A percentile compares a stretch with the other conserved stretches of the same genome.
These are phyloP conservation scores for Gossypium aridum DNA, from an alignment of 441 rosid genomes.

Conservation along the genomic window DNA sequence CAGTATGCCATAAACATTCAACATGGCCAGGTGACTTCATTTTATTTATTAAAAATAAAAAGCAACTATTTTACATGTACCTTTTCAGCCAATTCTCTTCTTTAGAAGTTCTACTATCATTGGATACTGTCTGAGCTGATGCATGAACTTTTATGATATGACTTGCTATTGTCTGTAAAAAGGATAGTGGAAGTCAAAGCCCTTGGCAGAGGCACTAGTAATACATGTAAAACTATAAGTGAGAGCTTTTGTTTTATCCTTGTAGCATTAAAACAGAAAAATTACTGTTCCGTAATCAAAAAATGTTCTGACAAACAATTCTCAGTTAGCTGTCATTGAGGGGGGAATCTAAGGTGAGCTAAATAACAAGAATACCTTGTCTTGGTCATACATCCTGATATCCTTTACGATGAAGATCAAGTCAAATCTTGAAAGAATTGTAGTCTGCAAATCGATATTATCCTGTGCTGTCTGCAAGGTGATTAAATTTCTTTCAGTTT, in stretches of 20 bases:
- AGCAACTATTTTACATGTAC: slow-evolving; percentile 23
- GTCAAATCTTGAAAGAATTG: slow-evolving; percentile 95
- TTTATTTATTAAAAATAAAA: neutral
- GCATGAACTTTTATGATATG: slow-evolving; percentile 94
- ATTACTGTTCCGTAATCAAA: neutral
- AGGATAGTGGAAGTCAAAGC: neutral
- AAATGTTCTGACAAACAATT: neutral
- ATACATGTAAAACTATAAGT: neutral
- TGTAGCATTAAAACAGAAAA: neutral
- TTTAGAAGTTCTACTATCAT: slow-evolving; percentile 45
- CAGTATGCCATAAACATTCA: neutral
- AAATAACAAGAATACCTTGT: slow-evolving; percentile 48
- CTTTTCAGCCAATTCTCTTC: slow-evolving; percentile 97
- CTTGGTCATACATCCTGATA: slow-evolving; percentile 74
- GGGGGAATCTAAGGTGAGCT: neutral
- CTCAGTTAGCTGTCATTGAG: neutral
- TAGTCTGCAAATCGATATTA: slow-evolving; percentile 93
- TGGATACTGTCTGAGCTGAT: slow-evolving; percentile 58
- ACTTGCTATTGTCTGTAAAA: slow-evolving; percentile 76
- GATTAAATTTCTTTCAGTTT: slow-evolving; percentile 14
- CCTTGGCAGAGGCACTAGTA: neutral
- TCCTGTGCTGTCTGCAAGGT: slow-evolving; percentile 83
- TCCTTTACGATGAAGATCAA: slow-evolving; percentile 93
- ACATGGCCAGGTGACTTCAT: neutral
- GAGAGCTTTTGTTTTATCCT: neutral